These are phyloP conservation scores for Lophium mytilinum DNA, from an alignment of 495 filamentous ascomycete genomes.

Conservation along the genomic window DNA sequence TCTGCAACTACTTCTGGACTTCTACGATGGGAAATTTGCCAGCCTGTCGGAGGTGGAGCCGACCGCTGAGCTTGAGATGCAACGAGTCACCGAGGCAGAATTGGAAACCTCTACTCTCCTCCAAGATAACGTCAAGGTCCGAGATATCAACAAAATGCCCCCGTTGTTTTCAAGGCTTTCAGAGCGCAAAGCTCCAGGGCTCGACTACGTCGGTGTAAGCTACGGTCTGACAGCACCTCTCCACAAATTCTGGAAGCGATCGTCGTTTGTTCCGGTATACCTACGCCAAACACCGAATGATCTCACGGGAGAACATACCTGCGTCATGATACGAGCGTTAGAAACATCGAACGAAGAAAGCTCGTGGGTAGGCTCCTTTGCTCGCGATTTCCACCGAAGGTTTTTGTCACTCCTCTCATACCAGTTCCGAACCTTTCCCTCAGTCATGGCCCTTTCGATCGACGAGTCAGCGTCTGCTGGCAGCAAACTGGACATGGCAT, in stretches of 20 bases:
- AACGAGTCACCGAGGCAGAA: conserved; percentile 77
- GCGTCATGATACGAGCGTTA: conserved; percentile 86
- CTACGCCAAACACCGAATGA: conserved; percentile 93
- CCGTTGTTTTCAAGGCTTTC: conserved; percentile 84
- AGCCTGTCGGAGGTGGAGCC: conserved; percentile 53
- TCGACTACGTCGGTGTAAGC: conserved; percentile 92
- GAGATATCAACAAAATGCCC: conserved; percentile 85
- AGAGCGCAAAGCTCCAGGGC: conserved; percentile 67
- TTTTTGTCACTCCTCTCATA: conserved; percentile 85
- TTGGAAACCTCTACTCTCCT: conserved; percentile 69
- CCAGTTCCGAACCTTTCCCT: conserved; percentile 80
- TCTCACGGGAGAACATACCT: conserved; percentile 93
- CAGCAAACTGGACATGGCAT: conserved; percentile 50
- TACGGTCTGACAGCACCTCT: conserved; percentile 84
- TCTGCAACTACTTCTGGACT: conserved; percentile 75
- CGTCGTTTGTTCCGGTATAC: conserved; percentile 83
- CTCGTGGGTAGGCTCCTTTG: conserved; percentile 81
- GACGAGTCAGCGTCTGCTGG: conserved; percentile 75
- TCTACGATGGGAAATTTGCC: conserved; percentile 91
- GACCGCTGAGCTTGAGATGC: conserved; percentile 52
- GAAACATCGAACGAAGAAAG: conserved; percentile 47
- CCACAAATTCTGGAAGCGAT: conserved; percentile 94
- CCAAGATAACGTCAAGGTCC: conserved; percentile 79
- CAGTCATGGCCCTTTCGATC: conserved; percentile 74
- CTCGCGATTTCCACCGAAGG: conserved; percentile 84